Conservation (phyloP, 106 monocot genomes). For the Acorus calamus region DNA sequence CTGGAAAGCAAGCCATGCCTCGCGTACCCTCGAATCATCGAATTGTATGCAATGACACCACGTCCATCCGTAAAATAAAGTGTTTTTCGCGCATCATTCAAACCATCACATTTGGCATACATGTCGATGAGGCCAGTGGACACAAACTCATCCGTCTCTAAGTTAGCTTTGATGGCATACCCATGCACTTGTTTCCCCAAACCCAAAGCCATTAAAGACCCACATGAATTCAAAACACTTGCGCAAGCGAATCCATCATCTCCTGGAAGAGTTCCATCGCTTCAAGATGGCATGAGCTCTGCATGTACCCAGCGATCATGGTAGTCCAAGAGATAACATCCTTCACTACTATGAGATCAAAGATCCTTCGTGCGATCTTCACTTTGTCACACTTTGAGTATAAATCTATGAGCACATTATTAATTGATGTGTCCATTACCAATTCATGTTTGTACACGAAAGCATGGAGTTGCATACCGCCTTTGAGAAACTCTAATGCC, state of each 20-base stretch:
- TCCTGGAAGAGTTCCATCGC: slow-evolving; percentile 42
- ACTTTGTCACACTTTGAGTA: slow-evolving; percentile 62
- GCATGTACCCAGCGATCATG: slow-evolving; percentile 84
- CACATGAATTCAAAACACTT: slow-evolving; percentile 65
- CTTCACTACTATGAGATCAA: slow-evolving; percentile 36
- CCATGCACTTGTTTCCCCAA: slow-evolving; percentile 70
- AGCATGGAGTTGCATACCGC: slow-evolving; percentile 67
- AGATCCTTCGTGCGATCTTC: slow-evolving; percentile 36
- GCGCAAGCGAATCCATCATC: slow-evolving; percentile 78
- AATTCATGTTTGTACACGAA: slow-evolving; percentile 40
- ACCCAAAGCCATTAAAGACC: slow-evolving; percentile 40
- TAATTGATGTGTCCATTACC: slow-evolving; percentile 56
- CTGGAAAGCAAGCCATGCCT: slow-evolving; percentile 28
- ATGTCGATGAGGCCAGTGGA: slow-evolving; percentile 78
- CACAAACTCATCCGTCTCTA: slow-evolving; percentile 60
- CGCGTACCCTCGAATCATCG: slow-evolving; percentile 84
- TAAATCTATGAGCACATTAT: slow-evolving; percentile 74
- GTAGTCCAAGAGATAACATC: slow-evolving; percentile 90
- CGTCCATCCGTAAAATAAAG: slow-evolving; percentile 39
- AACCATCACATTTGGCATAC: slow-evolving; percentile 69
- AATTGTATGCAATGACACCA: slow-evolving; percentile 70
- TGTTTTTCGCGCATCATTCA: slow-evolving; percentile 40
- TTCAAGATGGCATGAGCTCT: slow-evolving; percentile 51
- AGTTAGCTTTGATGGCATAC: slow-evolving; percentile 46
- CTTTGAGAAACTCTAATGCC: slow-evolving; percentile 35